Percentiles rank a stretch among this genome's conserved stretches.
phyloP scores from a whole-genome alignment of 108 stramenopile species.

The Cylindrotheca closterium region DNA sequence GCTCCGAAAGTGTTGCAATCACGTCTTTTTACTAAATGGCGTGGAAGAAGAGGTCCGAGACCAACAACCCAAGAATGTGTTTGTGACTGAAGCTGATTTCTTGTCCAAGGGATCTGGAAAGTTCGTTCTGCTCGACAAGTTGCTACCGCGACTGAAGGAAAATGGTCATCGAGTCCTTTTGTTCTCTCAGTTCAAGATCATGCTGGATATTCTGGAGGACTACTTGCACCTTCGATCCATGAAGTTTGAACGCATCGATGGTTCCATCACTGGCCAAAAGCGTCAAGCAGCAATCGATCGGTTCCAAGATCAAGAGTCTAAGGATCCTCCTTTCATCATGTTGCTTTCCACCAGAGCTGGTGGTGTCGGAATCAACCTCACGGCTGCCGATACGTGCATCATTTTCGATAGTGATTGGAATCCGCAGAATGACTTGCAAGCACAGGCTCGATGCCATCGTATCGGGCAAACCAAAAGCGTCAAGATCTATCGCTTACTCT shows the following conservation, averaged over 20 bases:
- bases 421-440: constrained; percentile 97
- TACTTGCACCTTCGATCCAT: constrained; percentile 70
- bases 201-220: constrained; percentile 98
- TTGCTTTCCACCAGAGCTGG: constrained; percentile 95
- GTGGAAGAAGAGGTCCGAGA: constrained; percentile 78
- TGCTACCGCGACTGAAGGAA: constrained; percentile 88
- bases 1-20: constrained; percentile 97
- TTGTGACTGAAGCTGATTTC: constrained; percentile 50
- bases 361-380: constrained; percentile 96
- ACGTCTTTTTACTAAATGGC: constrained; percentile 94
- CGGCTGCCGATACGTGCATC: constrained; percentile 86
- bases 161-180: constrained; percentile 94
- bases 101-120: constrained; percentile 90
- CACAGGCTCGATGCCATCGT: constrained; percentile 95
- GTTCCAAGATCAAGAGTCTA: constrained; percentile 76
- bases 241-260: constrained; percentile 93
- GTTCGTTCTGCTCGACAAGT: constrained; percentile 94
- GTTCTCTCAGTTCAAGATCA: constrained; percentile 97
- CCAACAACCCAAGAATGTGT: constrained; percentile 23
- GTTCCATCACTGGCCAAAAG: constrained; percentile 89
- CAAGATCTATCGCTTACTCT: constrained; percentile 90
- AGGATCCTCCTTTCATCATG: constrained; percentile 92
- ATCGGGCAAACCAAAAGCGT: constrained; percentile 97
- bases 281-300: constrained; percentile 94
- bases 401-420: constrained; percentile 97